Evolutionary conservation across 202 grass and related monocot genomes (phyloP), one percentile per base, ranked within the genome.

Genomic region (Zoysia matrella): DNA sequence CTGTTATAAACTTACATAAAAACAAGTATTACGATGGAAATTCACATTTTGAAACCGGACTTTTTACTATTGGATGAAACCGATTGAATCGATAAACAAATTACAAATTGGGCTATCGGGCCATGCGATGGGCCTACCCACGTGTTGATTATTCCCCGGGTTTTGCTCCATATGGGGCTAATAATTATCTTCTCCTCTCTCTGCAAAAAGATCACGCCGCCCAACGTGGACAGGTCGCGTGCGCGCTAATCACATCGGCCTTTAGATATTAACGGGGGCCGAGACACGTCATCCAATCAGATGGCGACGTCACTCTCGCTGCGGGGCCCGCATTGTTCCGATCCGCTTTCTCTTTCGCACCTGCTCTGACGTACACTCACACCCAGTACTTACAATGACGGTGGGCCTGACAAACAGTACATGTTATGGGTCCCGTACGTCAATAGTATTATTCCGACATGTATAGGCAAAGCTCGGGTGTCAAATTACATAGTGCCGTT

Each of bases 131-230:
- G 55, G 43, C 72, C 82, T 47, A 55, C 49, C 52, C 60, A 56
- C 71, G 50, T 65, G 71, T 74, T 40, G 0, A 67, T 74, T 83
- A 83, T 74, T 74, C 80, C 42, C 18, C 39, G 5, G 16, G 45
- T n/a, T 4, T 48, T 48, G 14, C 81, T 58, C 74, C 82, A 30
- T 47, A 47, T 66, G 73, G 67, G 3, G 67, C 12, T 43, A 83
- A 87, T 87, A 50, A 73, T 83, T 71, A 72, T 72, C 58, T 9
- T 14, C 55, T 74, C 61, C 3, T 18, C 22, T 2, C 60, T 47
- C 50, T 12, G 44, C 60, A 3, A 79, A 58, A 75, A 57, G 49
- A 75, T 80, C 75, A 55, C 75, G 86, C 53, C 75, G 54, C 67
- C 53, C 52, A 45, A 11, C 4, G 30, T 82, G 70, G 45, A 16